phyloP scores from a whole-genome alignment of 805 yeast genomes.

The Saccharomyces eubayanus region DNA sequence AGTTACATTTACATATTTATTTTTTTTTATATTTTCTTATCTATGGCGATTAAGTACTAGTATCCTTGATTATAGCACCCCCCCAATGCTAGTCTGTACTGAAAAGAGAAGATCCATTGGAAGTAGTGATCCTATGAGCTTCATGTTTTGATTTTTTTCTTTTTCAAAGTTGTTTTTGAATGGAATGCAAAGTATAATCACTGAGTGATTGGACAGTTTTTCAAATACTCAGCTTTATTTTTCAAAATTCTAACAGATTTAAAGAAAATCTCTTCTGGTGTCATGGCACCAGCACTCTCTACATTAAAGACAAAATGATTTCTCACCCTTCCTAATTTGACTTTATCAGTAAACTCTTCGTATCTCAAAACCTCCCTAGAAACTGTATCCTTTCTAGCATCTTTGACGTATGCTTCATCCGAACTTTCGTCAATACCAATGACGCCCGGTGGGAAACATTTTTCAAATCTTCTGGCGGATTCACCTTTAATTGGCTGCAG shows the following conservation, averaged over 20 bases:
- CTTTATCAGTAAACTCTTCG: constrained; percentile 81
- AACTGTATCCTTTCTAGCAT: constrained; percentile 92
- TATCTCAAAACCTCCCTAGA: constrained; percentile 94
- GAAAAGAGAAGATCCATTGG: background rate
- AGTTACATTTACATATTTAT: background rate
- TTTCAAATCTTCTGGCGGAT: constrained; percentile 69
- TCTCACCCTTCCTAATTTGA: constrained; percentile 82
- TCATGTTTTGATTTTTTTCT: background rate
- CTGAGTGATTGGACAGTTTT: constrained; percentile 68
- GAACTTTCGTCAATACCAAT: constrained; percentile 53
- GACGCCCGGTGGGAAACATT: constrained; percentile 91
- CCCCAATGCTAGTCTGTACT: background rate
- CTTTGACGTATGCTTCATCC: constrained; percentile 72
- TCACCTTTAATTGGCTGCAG: constrained; percentile 65
- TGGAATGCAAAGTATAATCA: constrained; percentile 27
- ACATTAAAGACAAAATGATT: constrained; percentile 92
- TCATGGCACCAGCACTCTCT: constrained; percentile 94
- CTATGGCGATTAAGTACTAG: background rate
- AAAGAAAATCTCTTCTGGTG: constrained; percentile 91
- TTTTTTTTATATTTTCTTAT: background rate
- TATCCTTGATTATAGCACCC: background rate
- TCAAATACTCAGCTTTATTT: constrained; percentile 73
- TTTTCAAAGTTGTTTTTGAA: background rate
- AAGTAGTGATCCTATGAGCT: background rate
- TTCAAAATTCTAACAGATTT: constrained; percentile 80